These are phyloP conservation scores for Naganishia sp. DNA, from an alignment of 1,284 basidiomycete species.

Conservation along the genomic window DNA sequence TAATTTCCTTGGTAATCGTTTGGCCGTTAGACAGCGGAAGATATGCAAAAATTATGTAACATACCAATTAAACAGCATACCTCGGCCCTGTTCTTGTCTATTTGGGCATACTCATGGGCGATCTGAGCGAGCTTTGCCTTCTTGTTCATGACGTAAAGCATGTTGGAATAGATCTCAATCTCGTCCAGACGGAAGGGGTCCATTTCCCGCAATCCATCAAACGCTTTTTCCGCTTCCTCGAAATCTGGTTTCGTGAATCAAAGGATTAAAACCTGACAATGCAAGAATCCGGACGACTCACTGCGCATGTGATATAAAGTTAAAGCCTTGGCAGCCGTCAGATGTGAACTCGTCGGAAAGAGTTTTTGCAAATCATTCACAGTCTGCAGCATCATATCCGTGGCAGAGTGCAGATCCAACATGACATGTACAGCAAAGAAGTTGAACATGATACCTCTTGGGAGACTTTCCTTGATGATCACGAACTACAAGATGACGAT, in stretches of 20 bases:
- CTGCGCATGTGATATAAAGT: conserved; percentile 88
- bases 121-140: conserved; percentile 83
- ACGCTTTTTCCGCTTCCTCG: conserved; percentile 75
- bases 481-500: conserved; percentile 43
- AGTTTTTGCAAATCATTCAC: conserved; percentile 76
- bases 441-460: conserved; percentile 48
- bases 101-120: conserved; percentile 82
- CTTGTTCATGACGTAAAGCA: conserved; percentile 92
- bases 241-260: conserved; percentile 65
- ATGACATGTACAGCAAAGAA: conserved; percentile 88
- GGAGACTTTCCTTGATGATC: conserved; percentile 50
- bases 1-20: conserved; percentile 72
- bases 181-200: conserved; percentile 93
- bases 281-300: conserved; percentile 49
- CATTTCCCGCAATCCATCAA: conserved; percentile 72
- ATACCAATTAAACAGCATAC: conserved; percentile 90
- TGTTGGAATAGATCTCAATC: conserved; percentile 95
- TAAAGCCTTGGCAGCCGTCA: conserved; percentile 81
- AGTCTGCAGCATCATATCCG: conserved; percentile 70
- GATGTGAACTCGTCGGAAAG: conserved; percentile 81
- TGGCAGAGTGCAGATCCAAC: conserved; percentile 85
- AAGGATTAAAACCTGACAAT: not conserved
- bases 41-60: conserved; percentile 39
- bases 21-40: not conserved
- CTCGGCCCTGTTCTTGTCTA: conserved; percentile 89